Percentiles rank a stretch among this genome's conserved stretches.
Evolutionary conservation across 345 rosid genomes (phyloP).

Genomic region (Iberis pinnata): DNA sequence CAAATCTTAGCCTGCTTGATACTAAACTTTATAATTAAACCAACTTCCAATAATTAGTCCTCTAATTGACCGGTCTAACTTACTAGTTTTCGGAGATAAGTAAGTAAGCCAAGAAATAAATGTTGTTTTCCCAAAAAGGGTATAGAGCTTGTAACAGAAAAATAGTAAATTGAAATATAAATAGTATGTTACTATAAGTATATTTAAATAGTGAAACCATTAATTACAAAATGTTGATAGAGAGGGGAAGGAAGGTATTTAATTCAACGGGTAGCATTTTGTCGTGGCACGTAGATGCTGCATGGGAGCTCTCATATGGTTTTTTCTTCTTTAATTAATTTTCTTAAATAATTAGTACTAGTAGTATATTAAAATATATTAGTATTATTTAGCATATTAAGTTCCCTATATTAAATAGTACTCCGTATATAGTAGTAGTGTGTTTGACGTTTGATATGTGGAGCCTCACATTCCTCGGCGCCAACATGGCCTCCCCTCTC

Average conservation of each 20-base stretch:
- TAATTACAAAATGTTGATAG: conserved; percentile 22
- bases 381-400: conserved; percentile 2
- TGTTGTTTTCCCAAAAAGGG: neutral
- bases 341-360: too few relatives aligned
- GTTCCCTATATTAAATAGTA: neutral
- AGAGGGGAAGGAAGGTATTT: neutral
- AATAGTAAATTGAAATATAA: neutral
- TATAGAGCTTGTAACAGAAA: too few relatives aligned
- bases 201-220: conserved; percentile 17
- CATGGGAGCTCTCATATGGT: conserved; percentile 31
- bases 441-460: conserved; percentile 28
- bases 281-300: conserved; percentile 41
- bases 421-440: neutral
- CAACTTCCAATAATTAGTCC: too few relatives aligned
- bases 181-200: neutral
- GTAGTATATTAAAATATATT: neutral
- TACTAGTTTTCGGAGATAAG: too few relatives aligned
- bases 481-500: conserved; percentile 44
- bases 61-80: too few relatives aligned
- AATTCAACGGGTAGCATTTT: conserved; percentile 47
- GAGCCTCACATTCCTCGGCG: conserved; percentile 76
- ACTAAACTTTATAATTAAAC: too few relatives aligned
- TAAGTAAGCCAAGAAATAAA: conserved; percentile 14
- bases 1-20: too few relatives aligned
- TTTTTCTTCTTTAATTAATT: neutral